Percentiles rank a stretch among this genome's conserved stretches.
These are phyloP conservation scores for Pittosporum tobira DNA, from an alignment of 129 eudicot species.

Conservation along the genomic window DNA sequence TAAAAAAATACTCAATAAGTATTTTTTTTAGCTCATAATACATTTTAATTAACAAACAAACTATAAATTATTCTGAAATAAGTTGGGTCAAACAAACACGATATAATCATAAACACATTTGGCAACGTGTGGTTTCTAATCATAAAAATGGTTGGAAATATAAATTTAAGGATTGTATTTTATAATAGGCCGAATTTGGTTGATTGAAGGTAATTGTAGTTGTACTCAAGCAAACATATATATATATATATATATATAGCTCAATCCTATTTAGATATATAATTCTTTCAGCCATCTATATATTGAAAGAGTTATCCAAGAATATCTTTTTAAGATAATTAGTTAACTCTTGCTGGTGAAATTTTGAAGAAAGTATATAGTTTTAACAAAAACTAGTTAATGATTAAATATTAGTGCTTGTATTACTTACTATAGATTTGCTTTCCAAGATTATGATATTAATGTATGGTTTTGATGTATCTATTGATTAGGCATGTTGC, in stretches of 20 bases:
- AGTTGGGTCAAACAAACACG: too few relatives aligned
- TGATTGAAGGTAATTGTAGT: neutral
- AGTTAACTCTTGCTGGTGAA: neutral
- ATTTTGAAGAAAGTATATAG: neutral
- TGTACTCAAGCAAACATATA: neutral
- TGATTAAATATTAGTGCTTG: neutral
- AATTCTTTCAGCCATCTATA: too few relatives aligned
- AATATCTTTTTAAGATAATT: too few relatives aligned
- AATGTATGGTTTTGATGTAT: neutral
- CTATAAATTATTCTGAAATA: too few relatives aligned
- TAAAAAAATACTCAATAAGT: too few relatives aligned
- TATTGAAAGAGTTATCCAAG: too few relatives aligned
- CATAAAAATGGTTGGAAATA: neutral
- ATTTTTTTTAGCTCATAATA: too few relatives aligned
- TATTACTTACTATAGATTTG: neutral
- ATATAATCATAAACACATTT: too few relatives aligned
- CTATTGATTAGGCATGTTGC: conserved; percentile 27
- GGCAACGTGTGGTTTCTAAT: too few relatives aligned
- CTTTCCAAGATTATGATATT: neutral
- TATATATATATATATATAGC: too few relatives aligned
- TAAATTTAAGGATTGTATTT: neutral
- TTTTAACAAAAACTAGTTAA: neutral
- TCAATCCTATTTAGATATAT: neutral
- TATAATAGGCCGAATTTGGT: neutral
- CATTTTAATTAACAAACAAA: too few relatives aligned